Evolutionary conservation across 768 basidiomycete genomes (phyloP), one percentile per base, ranked within the genome.

Genomic region (Tubosaeta sp.): DNA sequence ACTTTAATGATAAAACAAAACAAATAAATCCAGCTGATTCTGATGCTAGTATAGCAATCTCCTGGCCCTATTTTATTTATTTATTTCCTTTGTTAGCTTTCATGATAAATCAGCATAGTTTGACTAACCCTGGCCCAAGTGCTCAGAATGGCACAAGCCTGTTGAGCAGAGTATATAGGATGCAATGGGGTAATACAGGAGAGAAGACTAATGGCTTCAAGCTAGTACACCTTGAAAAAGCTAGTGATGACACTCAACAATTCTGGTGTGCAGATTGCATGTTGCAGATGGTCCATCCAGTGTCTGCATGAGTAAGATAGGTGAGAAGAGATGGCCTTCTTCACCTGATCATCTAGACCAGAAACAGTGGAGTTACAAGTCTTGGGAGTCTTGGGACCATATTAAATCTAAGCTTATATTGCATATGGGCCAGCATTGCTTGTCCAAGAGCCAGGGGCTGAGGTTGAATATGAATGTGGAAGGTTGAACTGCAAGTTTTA

Each of bases 61-160:
- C 48, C 9, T 38, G 8, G 6, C 5, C 31, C 48, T 54, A n/a
- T 4, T 9, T 16, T 11, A 19, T 10, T 4, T 5, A 4, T 43
- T 14, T 4, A 8, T 39, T 22, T 3, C 22, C 22, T 2, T 22
- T 22, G 22, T 22, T 22, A 22, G 22, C 22, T 22, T 22, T 22
- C 3, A 22, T 22, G 22, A 22, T 22, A 22, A 17, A 9, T 17
- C 16, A 32, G 4, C n/a, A 19, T n/a, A 29, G 12, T 5, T 32
- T 31, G 0, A 5, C 43, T 26, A 12, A 56, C 55, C 51, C 52
- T 45, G 26, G 37, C 34, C 55, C 55, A 56, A n/a, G 25, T 11
- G 7, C 6, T 6, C 14, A 56, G 6, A 14, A 11, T 41, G 1
- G 32, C 52, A 43, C 50, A 55, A 4, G 48, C n/a, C 27, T 51